Percentiles rank a stretch among this genome's conserved stretches.
These are phyloP conservation scores for Arthrinium puccinioides DNA, from an alignment of 2,329 filamentous ascomycete species.

Conservation along the genomic window DNA sequence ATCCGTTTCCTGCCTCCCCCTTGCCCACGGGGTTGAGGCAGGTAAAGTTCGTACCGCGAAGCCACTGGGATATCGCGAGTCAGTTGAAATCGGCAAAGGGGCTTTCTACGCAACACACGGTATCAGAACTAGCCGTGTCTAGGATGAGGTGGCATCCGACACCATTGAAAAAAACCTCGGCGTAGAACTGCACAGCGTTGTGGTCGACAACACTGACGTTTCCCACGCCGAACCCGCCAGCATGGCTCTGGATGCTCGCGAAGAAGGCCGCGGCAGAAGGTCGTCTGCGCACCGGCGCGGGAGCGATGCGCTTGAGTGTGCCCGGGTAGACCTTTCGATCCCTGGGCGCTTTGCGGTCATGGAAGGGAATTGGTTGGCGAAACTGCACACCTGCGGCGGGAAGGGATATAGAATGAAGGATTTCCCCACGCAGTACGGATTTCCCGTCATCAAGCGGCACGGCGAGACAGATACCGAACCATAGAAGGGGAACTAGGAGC, in stretches of 20 bases:
- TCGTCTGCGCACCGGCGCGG: conserved; percentile 1
- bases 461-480: not conserved
- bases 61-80: no score
- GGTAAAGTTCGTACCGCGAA: conserved; percentile 29
- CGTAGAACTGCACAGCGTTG: conserved; percentile 24
- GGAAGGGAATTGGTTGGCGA: conserved; percentile 6
- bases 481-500: not conserved
- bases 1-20: conserved; percentile 23
- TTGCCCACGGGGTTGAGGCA: conserved; percentile 31
- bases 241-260: conserved; percentile 19
- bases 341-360: not conserved
- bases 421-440: not conserved
- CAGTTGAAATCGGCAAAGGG: no score
- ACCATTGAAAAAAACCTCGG: conserved; percentile 18
- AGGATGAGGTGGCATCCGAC: conserved; percentile 27
- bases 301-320: conserved; percentile 1
- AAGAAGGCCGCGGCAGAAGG: conserved; percentile 20
- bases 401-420: conserved; percentile 8
- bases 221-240: conserved; percentile 15
- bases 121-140: conserved; percentile 46
- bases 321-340: conserved; percentile 7
- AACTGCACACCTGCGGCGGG: conserved; percentile 12
- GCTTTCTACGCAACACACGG: no score
- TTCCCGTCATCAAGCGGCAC: no score
- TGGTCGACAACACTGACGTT: conserved; percentile 25